Conservation (phyloP, 179 eudicot species). For the Beta macrorhiza region DNA sequence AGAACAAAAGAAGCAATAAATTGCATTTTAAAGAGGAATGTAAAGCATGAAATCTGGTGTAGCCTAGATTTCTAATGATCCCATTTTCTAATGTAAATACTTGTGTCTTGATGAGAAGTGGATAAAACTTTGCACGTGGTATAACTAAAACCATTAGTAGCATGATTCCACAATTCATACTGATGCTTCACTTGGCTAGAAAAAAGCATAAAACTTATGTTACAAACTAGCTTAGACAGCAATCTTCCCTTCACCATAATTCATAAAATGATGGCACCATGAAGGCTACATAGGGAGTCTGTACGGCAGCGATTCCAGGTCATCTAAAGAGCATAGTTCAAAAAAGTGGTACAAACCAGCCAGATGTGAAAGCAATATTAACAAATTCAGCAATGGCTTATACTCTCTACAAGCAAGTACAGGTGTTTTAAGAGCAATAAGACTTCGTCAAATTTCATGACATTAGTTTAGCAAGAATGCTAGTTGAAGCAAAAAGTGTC, state of each 20-base stretch:
- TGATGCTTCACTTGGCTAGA: neutral
- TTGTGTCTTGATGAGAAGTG: neutral
- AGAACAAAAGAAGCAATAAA: neutral
- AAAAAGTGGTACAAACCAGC: neutral
- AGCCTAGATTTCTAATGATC: neutral
- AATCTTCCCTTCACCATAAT: neutral
- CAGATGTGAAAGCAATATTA: neutral
- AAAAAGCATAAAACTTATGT: neutral
- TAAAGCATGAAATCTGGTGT: neutral
- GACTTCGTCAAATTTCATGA: neutral
- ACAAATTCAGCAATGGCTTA: neutral
- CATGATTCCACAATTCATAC: neutral
- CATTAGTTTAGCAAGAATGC: neutral
- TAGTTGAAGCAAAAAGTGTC: constrained; percentile 1
- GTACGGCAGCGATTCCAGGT: neutral
- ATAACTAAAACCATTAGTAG: neutral
- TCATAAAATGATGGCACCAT: neutral
- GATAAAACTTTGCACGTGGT: neutral
- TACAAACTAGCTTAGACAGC: neutral
- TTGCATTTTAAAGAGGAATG: neutral
- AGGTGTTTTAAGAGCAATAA: neutral
- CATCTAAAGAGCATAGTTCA: neutral
- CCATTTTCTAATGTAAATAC: neutral
- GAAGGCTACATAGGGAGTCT: neutral
- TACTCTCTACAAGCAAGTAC: neutral